These are phyloP conservation scores for Phytopythium cucurbitacearum DNA, from an alignment of 352 stramenopile species.

Conservation along the genomic window DNA sequence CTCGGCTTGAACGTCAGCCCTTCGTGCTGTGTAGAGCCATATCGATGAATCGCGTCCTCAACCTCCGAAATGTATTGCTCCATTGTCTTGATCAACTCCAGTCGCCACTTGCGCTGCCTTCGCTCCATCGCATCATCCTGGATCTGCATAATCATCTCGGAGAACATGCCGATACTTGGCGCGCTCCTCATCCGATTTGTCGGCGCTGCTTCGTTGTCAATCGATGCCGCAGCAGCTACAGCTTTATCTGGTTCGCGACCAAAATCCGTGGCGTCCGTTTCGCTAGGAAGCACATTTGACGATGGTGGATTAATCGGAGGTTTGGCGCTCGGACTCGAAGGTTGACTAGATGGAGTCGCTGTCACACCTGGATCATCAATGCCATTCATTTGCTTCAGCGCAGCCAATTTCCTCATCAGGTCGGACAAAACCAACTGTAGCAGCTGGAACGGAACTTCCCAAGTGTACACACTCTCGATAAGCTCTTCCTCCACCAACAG, in stretches of 20 bases:
- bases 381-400: constrained; percentile 47
- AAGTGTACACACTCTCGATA: constrained; percentile 87
- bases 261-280: constrained; percentile 25
- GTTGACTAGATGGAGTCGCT: constrained; percentile 49
- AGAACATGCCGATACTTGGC: constrained; percentile 72
- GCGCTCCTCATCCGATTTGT: constrained; percentile 21
- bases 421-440: constrained; percentile 75
- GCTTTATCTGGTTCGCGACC: neutral
- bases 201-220: constrained; percentile 7
- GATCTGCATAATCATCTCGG: constrained; percentile 86
- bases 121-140: constrained; percentile 75
- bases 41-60: constrained; percentile 70
- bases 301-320: constrained; percentile 19
- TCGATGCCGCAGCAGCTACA: neutral
- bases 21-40: constrained; percentile 57
- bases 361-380: constrained; percentile 31
- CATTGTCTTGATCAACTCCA: constrained; percentile 68
- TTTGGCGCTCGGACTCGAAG: constrained; percentile 35
- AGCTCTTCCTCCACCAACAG: constrained; percentile 83
- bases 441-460: constrained; percentile 83
- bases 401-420: constrained; percentile 64
- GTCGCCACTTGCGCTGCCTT: constrained; percentile 78
- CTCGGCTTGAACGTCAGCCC: constrained; percentile 83
- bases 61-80: constrained; percentile 82
- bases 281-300: constrained; percentile 21